These are phyloP conservation scores for Annulohypoxylon stygium DNA, from an alignment of 495 filamentous ascomycete species.

Conservation along the genomic window DNA sequence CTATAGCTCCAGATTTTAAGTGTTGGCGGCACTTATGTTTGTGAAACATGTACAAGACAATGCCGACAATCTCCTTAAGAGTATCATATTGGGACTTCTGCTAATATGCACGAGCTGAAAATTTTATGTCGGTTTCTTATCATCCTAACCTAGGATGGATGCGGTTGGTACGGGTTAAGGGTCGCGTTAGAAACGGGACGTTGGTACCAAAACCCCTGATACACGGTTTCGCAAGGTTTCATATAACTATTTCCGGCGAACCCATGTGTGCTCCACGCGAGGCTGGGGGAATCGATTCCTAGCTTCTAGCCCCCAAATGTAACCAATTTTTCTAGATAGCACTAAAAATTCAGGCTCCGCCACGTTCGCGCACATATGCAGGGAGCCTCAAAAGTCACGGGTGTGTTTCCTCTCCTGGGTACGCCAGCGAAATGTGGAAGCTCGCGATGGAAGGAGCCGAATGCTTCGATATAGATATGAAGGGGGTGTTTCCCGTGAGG, in stretches of 20 bases:
- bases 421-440: conserved; percentile 2
- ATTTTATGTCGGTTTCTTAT: conserved; percentile 1
- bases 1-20: neutral
- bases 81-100: neutral
- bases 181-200: conserved; percentile 29
- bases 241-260: conserved; percentile 30
- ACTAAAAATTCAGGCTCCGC: conserved; percentile 29
- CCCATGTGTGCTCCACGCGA: conserved; percentile 30
- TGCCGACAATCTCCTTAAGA: neutral
- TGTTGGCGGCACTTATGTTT: neutral
- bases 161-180: conserved; percentile 12
- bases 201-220: conserved; percentile 29
- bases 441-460: conserved; percentile 6
- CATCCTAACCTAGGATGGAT: neutral
- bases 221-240: conserved; percentile 35
- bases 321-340: conserved; percentile 17
- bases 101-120: neutral
- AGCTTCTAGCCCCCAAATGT: conserved; percentile 34
- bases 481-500: neutral
- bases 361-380: conserved; percentile 29
- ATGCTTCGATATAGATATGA: conserved; percentile 28
- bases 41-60: conserved; percentile 11
- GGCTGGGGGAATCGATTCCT: conserved; percentile 37
- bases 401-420: conserved; percentile 24
- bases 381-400: conserved; percentile 24